Base-by-base conservation (phyloP, 768 basidiomycete genomes). In the Astraeus odoratus region DNA sequence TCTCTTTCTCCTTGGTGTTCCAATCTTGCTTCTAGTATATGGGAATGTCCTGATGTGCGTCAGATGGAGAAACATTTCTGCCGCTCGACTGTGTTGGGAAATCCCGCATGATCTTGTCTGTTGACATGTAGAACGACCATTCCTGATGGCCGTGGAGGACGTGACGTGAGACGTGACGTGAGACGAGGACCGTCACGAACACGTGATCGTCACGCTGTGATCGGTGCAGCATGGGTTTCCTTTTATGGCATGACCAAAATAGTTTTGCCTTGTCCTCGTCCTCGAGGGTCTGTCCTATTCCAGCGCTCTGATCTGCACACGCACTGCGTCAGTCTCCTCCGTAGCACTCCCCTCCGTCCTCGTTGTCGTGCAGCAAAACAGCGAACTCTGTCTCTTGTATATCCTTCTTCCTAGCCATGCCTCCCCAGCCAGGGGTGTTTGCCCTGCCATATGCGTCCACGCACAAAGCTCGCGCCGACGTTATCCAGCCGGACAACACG, bases 351-450 rank as follows among this genome's bases (percentile, higher is more conserved):
- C n/a, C n/a, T n/a, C n/a, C n/a, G n/a, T n/a, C n/a, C n/a, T n/a
- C n/a, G n/a, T n/a, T n/a, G n/a, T n/a, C n/a, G n/a, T n/a, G n/a
- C n/a, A n/a, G n/a, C n/a, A n/a, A n/a, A n/a, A n/a, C n/a, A n/a
- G n/a, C n/a, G n/a, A n/a, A n/a, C n/a, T n/a, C n/a, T n/a, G n/a
- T n/a, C n/a, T n/a, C n/a, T n/a, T n/a, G n/a, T n/a, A n/a, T n/a
- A n/a, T n/a, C n/a, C n/a, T n/a, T n/a, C n/a, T 15, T 29, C 23
- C 13, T 22, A 15, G 41, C 44, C 55, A 83, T 83, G 79, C 81
- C 81, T 39, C 83, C 83, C 36, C 81, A 83, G 50, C 79, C 76
- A 51, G 83, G 83, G 43, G 67, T 84, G 50, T 86, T 86, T 56
- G 68, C 80, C 3, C 60, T 84, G 13, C 75, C 80, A 13, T 78